Evolutionary conservation across 2,329 filamentous ascomycete genomes (phyloP), one percentile per base, ranked within the genome.

Genomic region (Scopulariopsis brevicaulis): DNA sequence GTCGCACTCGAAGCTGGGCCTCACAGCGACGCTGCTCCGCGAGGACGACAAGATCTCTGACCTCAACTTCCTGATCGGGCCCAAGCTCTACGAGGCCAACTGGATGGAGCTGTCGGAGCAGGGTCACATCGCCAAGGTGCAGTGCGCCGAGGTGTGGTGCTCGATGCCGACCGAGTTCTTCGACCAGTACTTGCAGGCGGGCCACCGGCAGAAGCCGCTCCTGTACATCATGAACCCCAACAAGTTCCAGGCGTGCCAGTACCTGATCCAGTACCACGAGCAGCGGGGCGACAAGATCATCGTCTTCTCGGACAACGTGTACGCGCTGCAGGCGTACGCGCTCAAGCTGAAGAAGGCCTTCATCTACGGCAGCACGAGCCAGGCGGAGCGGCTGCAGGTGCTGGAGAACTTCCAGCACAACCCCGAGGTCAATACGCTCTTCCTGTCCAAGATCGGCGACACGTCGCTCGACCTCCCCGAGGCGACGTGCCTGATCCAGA

Each of bases 121-220:
- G 72, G 94, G 94, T 0, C 92, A 96, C 68, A 99, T 99, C 69
- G 94, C 94, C 40, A 87, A 90, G 64, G 94, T 99, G 1, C 94
- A 99, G 71, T 99, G 94, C 70, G 94, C 94, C 15, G 94, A 99
- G 71, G 94, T 99, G 7, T 99, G 94, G 94, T 99, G 94, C 68
- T 91, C 93, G 2, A 99, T 99, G 94, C 96, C 94, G 0, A 94
- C 92, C 0, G 94, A 99, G 65, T 99, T 99, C 69, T 97, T 96
- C 70, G 87, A 90, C 20, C 90, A 97, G 69, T 99, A 97, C 72
- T 81, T 97, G 60, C 82, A 83, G 61, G 85, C 84, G 14, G 83
- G 83, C 18, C 71, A 74, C 1, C 72, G 75, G 8, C 74, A 75
- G 64, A 73, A 74, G 65, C 71, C 71, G 3, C 60, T 77, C 6